Evolutionary conservation across 345 rosid genomes (phyloP).

Genomic region (Litchi chinensis): DNA sequence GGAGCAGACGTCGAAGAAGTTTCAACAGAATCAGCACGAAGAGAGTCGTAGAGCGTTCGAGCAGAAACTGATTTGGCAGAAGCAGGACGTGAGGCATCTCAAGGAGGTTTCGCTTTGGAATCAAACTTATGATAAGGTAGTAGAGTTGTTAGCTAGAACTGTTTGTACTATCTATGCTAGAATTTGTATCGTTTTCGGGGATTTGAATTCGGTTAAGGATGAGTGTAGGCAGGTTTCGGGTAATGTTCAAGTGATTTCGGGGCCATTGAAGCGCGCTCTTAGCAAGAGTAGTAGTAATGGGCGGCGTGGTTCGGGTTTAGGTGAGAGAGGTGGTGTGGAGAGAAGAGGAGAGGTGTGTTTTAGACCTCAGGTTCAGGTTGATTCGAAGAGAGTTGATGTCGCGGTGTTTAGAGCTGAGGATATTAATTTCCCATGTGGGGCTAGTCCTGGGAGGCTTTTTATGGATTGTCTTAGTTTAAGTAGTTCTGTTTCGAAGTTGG

Average conservation of each 20-base stretch:
- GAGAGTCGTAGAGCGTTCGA: slow-evolving; percentile 82
- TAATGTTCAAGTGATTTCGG: slow-evolving; percentile 34
- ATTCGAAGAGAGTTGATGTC: slow-evolving; percentile 48
- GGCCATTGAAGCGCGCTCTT: slow-evolving; percentile 47
- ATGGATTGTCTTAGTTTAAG: slow-evolving; percentile 81
- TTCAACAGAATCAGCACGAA: slow-evolving; percentile 77
- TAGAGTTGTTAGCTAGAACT: slow-evolving; percentile 85
- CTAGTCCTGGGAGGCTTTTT: slow-evolving; percentile 81
- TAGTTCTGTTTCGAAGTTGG: slow-evolving; percentile 59
- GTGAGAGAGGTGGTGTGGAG: slow-evolving; percentile 25
- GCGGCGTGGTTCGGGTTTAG: slow-evolving; percentile 35
- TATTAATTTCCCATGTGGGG: slow-evolving; percentile 71
- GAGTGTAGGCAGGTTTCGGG: slow-evolving; percentile 32
- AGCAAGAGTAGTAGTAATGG: slow-evolving; percentile 50
- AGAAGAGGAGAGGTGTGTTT: slow-evolving; percentile 36
- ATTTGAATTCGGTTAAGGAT: slow-evolving; percentile 37
- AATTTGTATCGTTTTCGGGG: slow-evolving; percentile 68
- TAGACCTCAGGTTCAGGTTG: slow-evolving; percentile 35
- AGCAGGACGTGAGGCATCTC: slow-evolving; percentile 85
- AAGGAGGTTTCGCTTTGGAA: slow-evolving; percentile 90
- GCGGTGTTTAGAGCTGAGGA: slow-evolving; percentile 57
- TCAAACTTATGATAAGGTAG: slow-evolving; percentile 85
- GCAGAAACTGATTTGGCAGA: slow-evolving; percentile 97
- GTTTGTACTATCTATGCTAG: slow-evolving; percentile 83
- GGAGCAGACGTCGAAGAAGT: slow-evolving; percentile 82